Conservation (phyloP, 2,329 filamentous ascomycete species). For the Knoxdaviesia proteae region DNA sequence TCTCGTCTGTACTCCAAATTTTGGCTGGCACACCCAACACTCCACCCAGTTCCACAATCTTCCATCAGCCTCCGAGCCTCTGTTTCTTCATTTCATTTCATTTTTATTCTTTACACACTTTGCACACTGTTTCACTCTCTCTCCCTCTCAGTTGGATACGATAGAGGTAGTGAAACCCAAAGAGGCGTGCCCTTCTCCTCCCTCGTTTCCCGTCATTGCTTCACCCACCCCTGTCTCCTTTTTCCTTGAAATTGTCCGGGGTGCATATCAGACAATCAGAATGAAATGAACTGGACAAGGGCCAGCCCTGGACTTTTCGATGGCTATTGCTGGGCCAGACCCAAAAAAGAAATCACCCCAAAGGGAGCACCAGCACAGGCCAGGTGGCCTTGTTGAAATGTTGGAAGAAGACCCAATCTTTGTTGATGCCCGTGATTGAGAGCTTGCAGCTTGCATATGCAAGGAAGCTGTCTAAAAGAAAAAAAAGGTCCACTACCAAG, state of each 20-base stretch:
- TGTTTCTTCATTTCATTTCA: no score
- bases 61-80: neutral
- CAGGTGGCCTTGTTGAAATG: no score
- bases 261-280: neutral
- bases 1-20: no score
- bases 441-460: no score
- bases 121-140: no score
- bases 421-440: no score
- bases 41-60: neutral
- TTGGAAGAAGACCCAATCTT: no score
- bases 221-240: neutral
- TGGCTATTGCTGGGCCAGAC: conserved; percentile 7
- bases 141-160: neutral
- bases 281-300: neutral
- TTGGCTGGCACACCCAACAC: no score
- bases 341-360: conserved; percentile 12
- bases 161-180: neutral
- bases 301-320: neutral
- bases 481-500: no score
- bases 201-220: neutral
- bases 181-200: neutral
- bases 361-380: no score
- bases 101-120: no score
- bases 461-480: no score
- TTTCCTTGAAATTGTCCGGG: neutral